Evolutionary conservation across 2,329 filamentous ascomycete genomes (phyloP), one percentile per base, ranked within the genome.

Genomic region (Fusarium sp.): DNA sequence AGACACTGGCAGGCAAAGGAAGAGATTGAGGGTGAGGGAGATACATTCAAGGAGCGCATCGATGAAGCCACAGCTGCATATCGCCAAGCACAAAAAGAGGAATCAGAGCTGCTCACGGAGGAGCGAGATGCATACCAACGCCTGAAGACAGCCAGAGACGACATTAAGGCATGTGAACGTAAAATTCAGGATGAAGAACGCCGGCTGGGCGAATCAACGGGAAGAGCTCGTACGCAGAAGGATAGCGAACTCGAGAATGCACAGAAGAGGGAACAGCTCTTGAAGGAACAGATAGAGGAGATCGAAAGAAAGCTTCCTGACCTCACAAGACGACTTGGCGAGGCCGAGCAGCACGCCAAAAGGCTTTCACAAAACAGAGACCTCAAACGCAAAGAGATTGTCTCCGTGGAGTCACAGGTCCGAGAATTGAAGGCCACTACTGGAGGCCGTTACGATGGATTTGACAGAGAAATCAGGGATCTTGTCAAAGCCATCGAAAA

Each of bases 401-500:
- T 81, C 30, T 81, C 83, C 32, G 86, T 87, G 12, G 83, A 91
- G 73, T 70, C 67, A 30, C 75, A 75, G 14, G 68, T 80, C 72
- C 14, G 82, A 82, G 65, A 85, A 91, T 81, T 96, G 12, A 82
- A 85, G 49, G 82, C 82, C 40, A 78, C 76, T 63, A 89, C 89
- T 44, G 88, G 88, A 2, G 86, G 90, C 52, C 86, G 86, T 52
- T 88, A 89, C 46, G 87, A 87, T 62, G 91, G 87, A 0, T 98
- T 92, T 75, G 88, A 90, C 44, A 79, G 80, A 2, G 87, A 86
- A 42, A 87, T 97, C 75, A 84, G 86, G 2, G 81, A 84, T 4
- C 86, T 98, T 6, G 81, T 97, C 10, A 85, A 82, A 57, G 87
- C 86, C n/a, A 93, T 98, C 67, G 85, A 89, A 9, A 83, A 84